Percentiles rank a stretch among this genome's conserved stretches.
These are phyloP conservation scores for Xanthoconium purpureum DNA, from an alignment of 768 basidiomycete genomes.

Conservation along the genomic window DNA sequence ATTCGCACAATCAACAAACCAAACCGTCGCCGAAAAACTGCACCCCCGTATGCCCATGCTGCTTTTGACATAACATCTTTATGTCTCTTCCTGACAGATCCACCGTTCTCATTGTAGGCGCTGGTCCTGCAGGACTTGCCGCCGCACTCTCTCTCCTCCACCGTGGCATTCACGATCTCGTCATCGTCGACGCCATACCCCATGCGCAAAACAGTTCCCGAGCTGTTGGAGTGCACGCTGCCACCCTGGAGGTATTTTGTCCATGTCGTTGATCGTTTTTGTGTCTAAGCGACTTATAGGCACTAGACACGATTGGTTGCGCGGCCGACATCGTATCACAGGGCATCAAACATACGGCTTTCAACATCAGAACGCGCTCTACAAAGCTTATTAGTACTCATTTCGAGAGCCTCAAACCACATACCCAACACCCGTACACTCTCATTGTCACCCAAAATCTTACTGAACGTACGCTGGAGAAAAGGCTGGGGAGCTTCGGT, in stretches of 20 bases:
- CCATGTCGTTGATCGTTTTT: background rate
- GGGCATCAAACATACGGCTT: conserved; percentile 32
- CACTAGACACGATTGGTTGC: conserved; percentile 42
- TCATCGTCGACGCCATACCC: background rate
- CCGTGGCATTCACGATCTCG: too few relatives aligned
- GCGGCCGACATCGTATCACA: conserved; percentile 37
- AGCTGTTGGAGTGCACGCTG: background rate
- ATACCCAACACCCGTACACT: conserved; percentile 45
- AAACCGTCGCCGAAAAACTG: too few relatives aligned
- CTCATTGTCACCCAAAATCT: background rate
- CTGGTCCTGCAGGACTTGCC: too few relatives aligned
- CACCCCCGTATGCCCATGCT: too few relatives aligned
- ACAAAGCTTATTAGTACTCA: background rate
- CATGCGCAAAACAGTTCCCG: background rate
- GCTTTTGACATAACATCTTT: too few relatives aligned
- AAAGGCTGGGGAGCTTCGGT: conserved; percentile 31
- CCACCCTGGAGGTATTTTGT: background rate
- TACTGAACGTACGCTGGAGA: conserved; percentile 27
- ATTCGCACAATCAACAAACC: too few relatives aligned
- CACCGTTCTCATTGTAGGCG: too few relatives aligned
- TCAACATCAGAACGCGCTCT: conserved; percentile 30
- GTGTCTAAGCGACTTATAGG: conserved; percentile 40
- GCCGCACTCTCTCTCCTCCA: too few relatives aligned
- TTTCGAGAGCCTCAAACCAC: background rate
- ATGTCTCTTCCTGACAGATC: too few relatives aligned